These are phyloP conservation scores for Puccinia polysora DNA, from an alignment of 1,284 basidiomycete species.

Conservation along the genomic window DNA sequence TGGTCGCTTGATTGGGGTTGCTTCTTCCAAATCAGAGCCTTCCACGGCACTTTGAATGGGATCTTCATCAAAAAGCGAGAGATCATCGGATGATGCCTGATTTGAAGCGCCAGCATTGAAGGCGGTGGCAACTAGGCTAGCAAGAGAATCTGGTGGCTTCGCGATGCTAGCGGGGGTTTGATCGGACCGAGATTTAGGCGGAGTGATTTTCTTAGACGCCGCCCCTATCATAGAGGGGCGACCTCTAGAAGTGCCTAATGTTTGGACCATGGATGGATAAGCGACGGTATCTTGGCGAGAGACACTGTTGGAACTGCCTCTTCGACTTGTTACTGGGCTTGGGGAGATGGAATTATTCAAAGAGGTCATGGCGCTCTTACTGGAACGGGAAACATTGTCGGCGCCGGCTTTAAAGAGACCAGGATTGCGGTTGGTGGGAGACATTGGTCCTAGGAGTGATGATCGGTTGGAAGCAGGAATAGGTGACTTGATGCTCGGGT, in stretches of 20 bases:
- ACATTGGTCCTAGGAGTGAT: conserved; percentile 6
- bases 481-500: conserved; percentile 21
- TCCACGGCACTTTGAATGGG: conserved; percentile 19
- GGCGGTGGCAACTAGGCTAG: neutral
- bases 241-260: neutral
- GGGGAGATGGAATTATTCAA: conserved; percentile 9
- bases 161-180: neutral
- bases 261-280: neutral
- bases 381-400: neutral
- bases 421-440: conserved; percentile 3
- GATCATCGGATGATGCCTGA: conserved; percentile 17
- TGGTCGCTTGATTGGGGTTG: conserved; percentile 7
- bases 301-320: conserved; percentile 11
- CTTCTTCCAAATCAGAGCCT: conserved; percentile 16
- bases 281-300: neutral
- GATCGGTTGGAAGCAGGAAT: conserved; percentile 1
- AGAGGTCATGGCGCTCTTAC: neutral
- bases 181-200: neutral
- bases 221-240: neutral
- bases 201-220: neutral
- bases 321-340: neutral
- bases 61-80: conserved; percentile 40
- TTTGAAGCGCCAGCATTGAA: neutral
- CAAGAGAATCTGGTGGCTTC: conserved; percentile 9
- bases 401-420: neutral